Evolutionary conservation across 1,284 basidiomycete species (phyloP).

Genomic region (Butyriboletus regius): DNA sequence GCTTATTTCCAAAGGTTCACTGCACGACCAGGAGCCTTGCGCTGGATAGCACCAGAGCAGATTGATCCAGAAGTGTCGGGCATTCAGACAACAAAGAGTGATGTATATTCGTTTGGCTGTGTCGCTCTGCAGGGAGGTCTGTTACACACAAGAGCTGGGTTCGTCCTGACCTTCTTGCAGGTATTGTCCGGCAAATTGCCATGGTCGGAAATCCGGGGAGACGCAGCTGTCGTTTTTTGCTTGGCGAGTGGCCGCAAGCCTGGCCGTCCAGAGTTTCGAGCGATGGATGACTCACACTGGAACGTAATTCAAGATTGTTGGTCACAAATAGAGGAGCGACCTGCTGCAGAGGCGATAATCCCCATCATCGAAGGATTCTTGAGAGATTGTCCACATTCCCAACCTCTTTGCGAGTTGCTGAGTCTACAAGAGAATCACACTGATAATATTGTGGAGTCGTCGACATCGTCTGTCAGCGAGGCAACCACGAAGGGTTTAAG

Average conservation of each 20-base stretch:
- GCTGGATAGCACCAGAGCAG: slow-evolving; percentile 15
- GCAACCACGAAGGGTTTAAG: neutral
- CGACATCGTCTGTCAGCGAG: neutral
- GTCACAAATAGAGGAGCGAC: slow-evolving; percentile 3
- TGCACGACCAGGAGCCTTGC: slow-evolving; percentile 10
- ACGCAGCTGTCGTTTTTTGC: neutral
- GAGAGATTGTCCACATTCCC: neutral
- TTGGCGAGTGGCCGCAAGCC: neutral
- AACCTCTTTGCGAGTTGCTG: neutral
- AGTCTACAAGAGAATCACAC: neutral
- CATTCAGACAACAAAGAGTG: neutral
- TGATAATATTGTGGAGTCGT: too few species aligned
- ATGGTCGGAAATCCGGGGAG: slow-evolving; percentile 2
- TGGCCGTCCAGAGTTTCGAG: neutral
- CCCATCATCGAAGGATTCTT: neutral
- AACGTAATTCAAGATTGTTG: slow-evolving; percentile 10
- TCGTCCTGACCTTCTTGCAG: neutral
- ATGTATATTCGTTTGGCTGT: slow-evolving; percentile 15
- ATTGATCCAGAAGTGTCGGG: neutral
- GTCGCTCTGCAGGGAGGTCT: slow-evolving; percentile 3
- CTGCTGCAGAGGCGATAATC: neutral
- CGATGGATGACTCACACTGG: slow-evolving; percentile 9
- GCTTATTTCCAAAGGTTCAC: slow-evolving; percentile 13
- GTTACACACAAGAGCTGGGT: fast-evolving
- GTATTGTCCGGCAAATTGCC: slow-evolving; percentile 7